These are phyloP conservation scores for Pouteria campechiana DNA, from an alignment of 179 eudicot genomes.

Conservation along the genomic window DNA sequence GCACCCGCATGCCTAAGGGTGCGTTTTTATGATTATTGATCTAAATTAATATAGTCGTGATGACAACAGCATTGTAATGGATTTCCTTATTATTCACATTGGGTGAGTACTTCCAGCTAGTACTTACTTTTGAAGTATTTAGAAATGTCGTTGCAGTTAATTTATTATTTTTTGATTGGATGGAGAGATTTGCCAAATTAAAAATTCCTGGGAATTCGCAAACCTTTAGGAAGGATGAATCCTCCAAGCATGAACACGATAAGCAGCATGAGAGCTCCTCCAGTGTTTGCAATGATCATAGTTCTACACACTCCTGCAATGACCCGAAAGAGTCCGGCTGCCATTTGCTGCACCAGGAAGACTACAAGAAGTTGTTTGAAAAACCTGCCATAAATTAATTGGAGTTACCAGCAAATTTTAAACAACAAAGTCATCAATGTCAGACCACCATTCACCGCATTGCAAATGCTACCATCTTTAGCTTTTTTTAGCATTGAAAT, in stretches of 20 bases:
- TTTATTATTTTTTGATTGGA: too few species aligned
- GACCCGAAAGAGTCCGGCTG: conserved; percentile 78
- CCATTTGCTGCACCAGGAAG: conserved; percentile 89
- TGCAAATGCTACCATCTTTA: too few species aligned
- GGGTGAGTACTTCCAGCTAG: background rate
- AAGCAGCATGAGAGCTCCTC: conserved; percentile 61
- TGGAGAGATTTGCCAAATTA: too few species aligned
- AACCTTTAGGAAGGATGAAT: conserved; percentile 86
- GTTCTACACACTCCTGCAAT: conserved; percentile 76
- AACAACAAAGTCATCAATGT: too few species aligned
- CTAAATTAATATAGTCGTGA: too few species aligned
- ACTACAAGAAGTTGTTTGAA: conserved; percentile 71
- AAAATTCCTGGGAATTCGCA: conserved; percentile 10
- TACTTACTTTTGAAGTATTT: background rate
- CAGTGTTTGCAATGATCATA: conserved; percentile 83
- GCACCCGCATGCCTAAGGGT: too few species aligned
- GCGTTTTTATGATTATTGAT: too few species aligned
- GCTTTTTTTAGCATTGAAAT: too few species aligned
- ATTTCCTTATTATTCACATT: background rate
- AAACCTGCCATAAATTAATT: conserved; percentile 34
- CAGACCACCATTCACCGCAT: too few species aligned
- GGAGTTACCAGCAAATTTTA: background rate
- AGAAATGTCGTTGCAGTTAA: too few species aligned
- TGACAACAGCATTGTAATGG: background rate
- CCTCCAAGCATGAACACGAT: conserved; percentile 89